These are phyloP conservation scores for Dipodascopsis tothii DNA, from an alignment of 805 yeast species.

Conservation along the genomic window DNA sequence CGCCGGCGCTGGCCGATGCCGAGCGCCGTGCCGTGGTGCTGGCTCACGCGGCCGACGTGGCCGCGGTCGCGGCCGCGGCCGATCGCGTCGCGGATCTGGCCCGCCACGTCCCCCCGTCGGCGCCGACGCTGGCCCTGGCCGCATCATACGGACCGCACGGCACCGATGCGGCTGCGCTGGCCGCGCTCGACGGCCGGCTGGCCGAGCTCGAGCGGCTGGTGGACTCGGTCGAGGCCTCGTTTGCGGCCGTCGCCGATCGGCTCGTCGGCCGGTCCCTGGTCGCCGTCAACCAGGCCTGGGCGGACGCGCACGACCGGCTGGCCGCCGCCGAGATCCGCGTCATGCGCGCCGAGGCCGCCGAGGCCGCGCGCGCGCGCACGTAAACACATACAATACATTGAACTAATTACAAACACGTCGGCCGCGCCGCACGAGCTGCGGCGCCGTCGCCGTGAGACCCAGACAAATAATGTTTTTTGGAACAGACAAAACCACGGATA, in stretches of 20 bases:
- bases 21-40: neutral
- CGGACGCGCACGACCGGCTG: constrained; percentile 11
- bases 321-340: constrained; percentile 10
- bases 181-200: constrained; percentile 8
- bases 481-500: too few species aligned
- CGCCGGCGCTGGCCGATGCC: too few species aligned
- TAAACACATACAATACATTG: too few species aligned
- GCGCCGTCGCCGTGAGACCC: too few species aligned
- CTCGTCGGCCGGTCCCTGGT: constrained; percentile 9
- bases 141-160: too few species aligned
- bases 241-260: constrained; percentile 6
- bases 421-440: too few species aligned
- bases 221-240: neutral
- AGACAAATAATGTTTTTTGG: too few species aligned
- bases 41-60: neutral
- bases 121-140: neutral
- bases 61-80: neutral
- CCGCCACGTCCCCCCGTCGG: neutral
- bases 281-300: constrained; percentile 15
- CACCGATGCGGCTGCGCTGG: constrained; percentile 4
- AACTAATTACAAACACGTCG: too few species aligned
- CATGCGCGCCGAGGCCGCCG: too few species aligned
- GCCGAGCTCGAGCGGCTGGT: constrained; percentile 9
- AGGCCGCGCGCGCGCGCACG: too few species aligned
- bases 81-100: neutral